These are phyloP conservation scores for Aspergillus sparsus DNA, from an alignment of 495 filamentous ascomycete species.

Conservation along the genomic window DNA sequence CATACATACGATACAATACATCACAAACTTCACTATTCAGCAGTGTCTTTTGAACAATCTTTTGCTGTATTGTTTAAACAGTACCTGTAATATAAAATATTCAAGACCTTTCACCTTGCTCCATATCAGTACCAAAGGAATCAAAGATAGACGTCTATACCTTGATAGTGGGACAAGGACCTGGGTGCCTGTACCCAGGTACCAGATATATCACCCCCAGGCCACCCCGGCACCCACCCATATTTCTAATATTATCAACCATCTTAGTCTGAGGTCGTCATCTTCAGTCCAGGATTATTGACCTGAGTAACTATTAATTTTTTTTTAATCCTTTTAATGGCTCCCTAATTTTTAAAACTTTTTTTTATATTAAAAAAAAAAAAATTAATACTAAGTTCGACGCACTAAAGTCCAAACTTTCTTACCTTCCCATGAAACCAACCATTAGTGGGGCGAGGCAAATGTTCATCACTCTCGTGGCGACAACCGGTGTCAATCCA, in stretches of 20 bases:
- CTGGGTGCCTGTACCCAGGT: too few relatives aligned
- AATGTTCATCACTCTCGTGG: slow-evolving; percentile 29
- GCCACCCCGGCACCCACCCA: too few relatives aligned
- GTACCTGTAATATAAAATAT: neutral
- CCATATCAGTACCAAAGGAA: neutral
- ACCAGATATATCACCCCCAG: too few relatives aligned
- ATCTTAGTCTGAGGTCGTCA: neutral
- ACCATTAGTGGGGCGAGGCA: slow-evolving; percentile 25
- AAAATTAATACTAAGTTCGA: too few relatives aligned
- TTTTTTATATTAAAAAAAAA: too few relatives aligned
- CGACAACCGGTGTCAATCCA: slow-evolving; percentile 27
- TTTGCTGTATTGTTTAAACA: neutral
- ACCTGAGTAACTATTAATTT: neutral
- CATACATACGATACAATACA: neutral
- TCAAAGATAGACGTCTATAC: neutral
- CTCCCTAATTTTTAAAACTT: too few relatives aligned
- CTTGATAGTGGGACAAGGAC: neutral
- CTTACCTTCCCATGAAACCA: slow-evolving; percentile 16
- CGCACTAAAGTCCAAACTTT: neutral
- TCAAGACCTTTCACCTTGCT: neutral
- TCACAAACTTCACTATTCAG: neutral
- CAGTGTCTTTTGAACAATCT: neutral
- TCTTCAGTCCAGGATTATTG: neutral
- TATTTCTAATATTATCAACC: too few relatives aligned
- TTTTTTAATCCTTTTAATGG: too few relatives aligned